phyloP scores from a whole-genome alignment of 164 flowering plant genomes.

The Dillenia suffruticosa region DNA sequence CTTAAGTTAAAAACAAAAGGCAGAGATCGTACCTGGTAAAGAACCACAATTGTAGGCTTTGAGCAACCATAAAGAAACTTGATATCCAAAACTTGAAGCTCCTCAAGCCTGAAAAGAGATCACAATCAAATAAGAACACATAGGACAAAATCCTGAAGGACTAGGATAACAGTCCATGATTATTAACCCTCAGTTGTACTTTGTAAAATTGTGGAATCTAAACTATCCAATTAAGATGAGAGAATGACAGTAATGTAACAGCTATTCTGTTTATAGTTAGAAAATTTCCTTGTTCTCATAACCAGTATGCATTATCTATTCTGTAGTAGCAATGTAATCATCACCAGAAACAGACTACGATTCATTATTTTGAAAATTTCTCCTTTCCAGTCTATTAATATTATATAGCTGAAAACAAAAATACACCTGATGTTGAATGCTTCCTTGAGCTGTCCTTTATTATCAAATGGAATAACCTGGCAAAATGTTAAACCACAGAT shows the following conservation, averaged over 20 bases:
- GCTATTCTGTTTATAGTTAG: too few relatives aligned
- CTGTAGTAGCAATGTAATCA: too few relatives aligned
- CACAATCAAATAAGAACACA: neutral
- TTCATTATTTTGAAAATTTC: too few relatives aligned
- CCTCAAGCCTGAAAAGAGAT: slow-evolving; percentile 79
- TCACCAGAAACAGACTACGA: too few relatives aligned
- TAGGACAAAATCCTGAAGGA: neutral
- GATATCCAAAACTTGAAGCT: slow-evolving; percentile 98
- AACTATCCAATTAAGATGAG: too few relatives aligned
- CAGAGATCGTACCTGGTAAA: slow-evolving; percentile 68
- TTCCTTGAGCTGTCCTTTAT: slow-evolving; percentile 94
- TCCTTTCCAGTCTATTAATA: neutral
- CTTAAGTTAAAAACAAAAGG: neutral
- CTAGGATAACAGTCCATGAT: too few relatives aligned
- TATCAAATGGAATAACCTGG: slow-evolving; percentile 97
- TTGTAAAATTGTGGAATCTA: too few relatives aligned
- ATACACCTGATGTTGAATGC: slow-evolving; percentile 93
- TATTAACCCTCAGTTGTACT: too few relatives aligned
- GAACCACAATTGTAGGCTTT: slow-evolving; percentile 95
- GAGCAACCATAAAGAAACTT: slow-evolving; percentile 91
- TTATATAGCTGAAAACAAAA: neutral
- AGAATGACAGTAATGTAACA: too few relatives aligned
- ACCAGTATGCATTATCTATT: too few relatives aligned
- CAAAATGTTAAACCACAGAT: slow-evolving; percentile 4
- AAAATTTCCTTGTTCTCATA: too few relatives aligned